Percentiles rank a stretch among this genome's conserved stretches.
These are phyloP conservation scores for Citropsis articulata DNA, from an alignment of 345 rosid species.

Conservation along the genomic window DNA sequence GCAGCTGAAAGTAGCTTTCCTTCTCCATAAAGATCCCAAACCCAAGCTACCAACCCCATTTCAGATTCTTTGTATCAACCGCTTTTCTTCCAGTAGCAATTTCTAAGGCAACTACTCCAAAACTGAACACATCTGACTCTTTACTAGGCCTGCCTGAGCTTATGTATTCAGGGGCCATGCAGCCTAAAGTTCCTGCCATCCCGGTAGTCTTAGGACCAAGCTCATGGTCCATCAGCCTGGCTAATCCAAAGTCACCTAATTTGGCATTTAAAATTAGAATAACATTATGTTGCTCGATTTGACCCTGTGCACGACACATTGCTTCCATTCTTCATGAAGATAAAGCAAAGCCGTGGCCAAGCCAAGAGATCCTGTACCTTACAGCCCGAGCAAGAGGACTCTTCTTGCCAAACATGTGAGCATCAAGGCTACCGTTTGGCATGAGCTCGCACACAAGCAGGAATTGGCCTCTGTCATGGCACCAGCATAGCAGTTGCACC, in stretches of 20 bases:
- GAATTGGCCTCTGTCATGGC: conserved; percentile 34
- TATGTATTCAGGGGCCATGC: conserved; percentile 23
- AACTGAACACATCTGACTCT: conserved; percentile 19
- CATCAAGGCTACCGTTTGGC: conserved; percentile 64
- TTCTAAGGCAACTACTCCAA: conserved; percentile 17
- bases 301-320: conserved; percentile 61
- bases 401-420: conserved; percentile 44
- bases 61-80: background rate
- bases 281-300: conserved; percentile 61
- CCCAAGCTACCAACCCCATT: conserved; percentile 10
- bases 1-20: background rate
- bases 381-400: conserved; percentile 37
- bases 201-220: conserved; percentile 40
- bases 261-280: background rate
- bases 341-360: conserved; percentile 53
- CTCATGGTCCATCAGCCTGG: conserved; percentile 18
- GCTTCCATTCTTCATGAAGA: conserved; percentile 67
- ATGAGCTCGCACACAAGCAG: conserved; percentile 66
- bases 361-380: conserved; percentile 45
- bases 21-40: conserved; percentile 24
- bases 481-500: conserved; percentile 7
- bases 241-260: conserved; percentile 16
- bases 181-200: conserved; percentile 50
- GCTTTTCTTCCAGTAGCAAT: conserved; percentile 22
- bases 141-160: conserved; percentile 1